phyloP scores from a whole-genome alignment of 176 grass and related monocot species.

The Zizania latifolia region DNA sequence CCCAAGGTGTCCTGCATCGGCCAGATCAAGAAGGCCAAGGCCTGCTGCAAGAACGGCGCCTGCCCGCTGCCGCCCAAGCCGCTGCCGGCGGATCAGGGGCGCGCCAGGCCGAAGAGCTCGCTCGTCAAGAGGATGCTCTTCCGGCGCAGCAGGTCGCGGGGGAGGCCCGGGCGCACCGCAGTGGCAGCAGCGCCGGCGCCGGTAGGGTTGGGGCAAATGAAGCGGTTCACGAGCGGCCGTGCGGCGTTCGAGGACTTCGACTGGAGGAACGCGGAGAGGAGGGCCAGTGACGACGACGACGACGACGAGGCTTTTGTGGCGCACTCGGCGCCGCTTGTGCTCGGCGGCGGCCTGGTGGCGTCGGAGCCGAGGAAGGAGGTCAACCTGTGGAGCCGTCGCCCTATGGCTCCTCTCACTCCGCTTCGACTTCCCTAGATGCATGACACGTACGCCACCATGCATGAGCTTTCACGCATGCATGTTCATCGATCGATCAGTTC shows the following conservation, averaged over 20 bases:
- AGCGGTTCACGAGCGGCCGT: constrained; percentile 75
- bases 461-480: neutral
- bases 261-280: constrained; percentile 44
- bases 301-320: constrained; percentile 45
- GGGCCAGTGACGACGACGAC: neutral
- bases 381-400: constrained; percentile 85
- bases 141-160: constrained; percentile 39
- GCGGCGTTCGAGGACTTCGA: constrained; percentile 62
- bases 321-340: constrained; percentile 68
- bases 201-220: constrained; percentile 61
- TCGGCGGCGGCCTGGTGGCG: constrained; percentile 48
- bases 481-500: neutral
- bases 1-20: constrained; percentile 91
- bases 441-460: no score
- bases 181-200: no score
- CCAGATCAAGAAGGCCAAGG: constrained; percentile 64
- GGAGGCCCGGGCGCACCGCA: no score
- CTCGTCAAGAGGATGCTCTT: constrained; percentile 45
- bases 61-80: constrained; percentile 30
- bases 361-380: constrained; percentile 83
- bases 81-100: neutral
- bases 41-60: constrained; percentile 36
- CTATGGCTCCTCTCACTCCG: constrained; percentile 40
- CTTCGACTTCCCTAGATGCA: constrained; percentile 43
- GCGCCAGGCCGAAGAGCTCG: constrained; percentile 1